Percentiles rank a stretch among this genome's conserved stretches.
Conservation (phyloP, 768 basidiomycete species). For the Mycena rebaudengoi region DNA sequence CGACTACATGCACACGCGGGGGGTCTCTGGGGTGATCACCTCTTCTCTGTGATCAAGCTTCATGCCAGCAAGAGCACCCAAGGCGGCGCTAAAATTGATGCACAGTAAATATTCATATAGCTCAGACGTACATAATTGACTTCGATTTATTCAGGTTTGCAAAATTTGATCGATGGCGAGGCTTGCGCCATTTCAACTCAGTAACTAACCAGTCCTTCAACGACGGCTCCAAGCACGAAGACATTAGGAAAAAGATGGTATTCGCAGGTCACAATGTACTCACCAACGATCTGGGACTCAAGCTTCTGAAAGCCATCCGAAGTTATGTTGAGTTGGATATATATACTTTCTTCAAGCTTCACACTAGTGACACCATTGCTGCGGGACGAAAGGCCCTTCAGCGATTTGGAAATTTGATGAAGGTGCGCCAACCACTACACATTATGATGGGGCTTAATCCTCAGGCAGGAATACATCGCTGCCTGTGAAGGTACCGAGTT, state of each 20-base stretch:
- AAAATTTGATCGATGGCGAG: conserved; percentile 40
- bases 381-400: conserved; percentile 18
- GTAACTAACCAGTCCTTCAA: conserved; percentile 37
- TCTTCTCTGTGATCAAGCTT: conserved; percentile 34
- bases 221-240: conserved; percentile 45
- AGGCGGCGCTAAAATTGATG: conserved; percentile 26
- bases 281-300: conserved; percentile 25
- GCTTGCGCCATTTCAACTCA: conserved; percentile 39
- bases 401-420: conserved; percentile 27
- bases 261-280: conserved; percentile 37
- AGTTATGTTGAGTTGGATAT: conserved; percentile 41
- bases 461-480: neutral
- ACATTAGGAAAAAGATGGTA: conserved; percentile 42
- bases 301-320: conserved; percentile 37
- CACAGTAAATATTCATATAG: conserved; percentile 31
- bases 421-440: conserved; percentile 26
- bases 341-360: conserved; percentile 39
- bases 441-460: neutral
- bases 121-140: neutral
- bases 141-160: conserved; percentile 35
- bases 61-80: conserved; percentile 24
- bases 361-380: conserved; percentile 38
- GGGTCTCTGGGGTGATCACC: too few species aligned
- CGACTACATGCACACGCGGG: conserved; percentile 43
- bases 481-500: neutral